These are phyloP conservation scores for Thymus quinquecostatus DNA, from an alignment of 257 asterid genomes.

Conservation along the genomic window DNA sequence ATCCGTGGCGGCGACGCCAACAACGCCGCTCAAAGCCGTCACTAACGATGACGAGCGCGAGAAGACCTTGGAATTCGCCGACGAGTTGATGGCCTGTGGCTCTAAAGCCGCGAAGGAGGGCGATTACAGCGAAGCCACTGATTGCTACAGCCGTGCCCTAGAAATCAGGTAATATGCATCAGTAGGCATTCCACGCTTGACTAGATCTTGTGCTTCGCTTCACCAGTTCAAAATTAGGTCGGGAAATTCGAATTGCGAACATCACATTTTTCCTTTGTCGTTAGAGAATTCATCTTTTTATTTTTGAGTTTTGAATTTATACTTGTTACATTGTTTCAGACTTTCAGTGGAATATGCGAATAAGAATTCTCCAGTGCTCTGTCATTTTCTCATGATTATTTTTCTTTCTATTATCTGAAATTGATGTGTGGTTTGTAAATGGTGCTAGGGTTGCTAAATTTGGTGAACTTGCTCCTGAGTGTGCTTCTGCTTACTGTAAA, in stretches of 20 bases:
- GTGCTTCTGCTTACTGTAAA: constrained; percentile 80
- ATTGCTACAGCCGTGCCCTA: constrained; percentile 93
- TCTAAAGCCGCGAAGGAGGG: constrained; percentile 63
- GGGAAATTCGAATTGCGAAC: not conserved
- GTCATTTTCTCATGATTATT: not conserved
- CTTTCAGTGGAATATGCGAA: no score
- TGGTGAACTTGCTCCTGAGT: constrained; percentile 93
- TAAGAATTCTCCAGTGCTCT: not conserved
- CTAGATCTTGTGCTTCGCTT: not conserved
- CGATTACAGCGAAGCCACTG: constrained; percentile 81
- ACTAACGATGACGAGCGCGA: constrained; percentile 47
- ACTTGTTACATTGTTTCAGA: not conserved
- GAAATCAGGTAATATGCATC: constrained; percentile 65
- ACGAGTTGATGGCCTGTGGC: constrained; percentile 68
- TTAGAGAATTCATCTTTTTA: not conserved
- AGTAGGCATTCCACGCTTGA: not conserved
- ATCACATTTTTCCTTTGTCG: not conserved
- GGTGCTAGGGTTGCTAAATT: constrained; percentile 65
- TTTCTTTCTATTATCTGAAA: constrained; percentile 9
- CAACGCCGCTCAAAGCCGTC: constrained; percentile 41
- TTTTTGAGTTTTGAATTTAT: not conserved
- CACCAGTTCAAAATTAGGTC: not conserved
- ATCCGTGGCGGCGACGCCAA: constrained; percentile 54
- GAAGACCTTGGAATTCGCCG: constrained; percentile 62
- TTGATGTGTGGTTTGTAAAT: constrained; percentile 8